Evolutionary conservation across 768 basidiomycete genomes (phyloP), one percentile per base, ranked within the genome.

Genomic region (Rhizopogon roseolus): DNA sequence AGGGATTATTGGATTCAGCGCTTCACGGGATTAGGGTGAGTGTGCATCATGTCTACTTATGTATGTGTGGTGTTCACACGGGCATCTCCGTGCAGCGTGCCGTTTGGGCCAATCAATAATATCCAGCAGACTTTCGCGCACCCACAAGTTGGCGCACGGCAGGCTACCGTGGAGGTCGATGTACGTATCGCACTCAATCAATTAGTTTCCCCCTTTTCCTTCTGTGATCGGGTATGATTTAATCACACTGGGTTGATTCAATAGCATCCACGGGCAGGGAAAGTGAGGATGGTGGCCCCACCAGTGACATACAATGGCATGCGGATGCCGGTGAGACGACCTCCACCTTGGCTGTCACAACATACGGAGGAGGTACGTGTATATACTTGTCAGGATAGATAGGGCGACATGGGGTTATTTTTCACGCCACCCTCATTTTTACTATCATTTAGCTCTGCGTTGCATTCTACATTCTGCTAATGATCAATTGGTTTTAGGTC

Each of bases 41-140:
- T 71, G n/a, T 44, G 51, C 34, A 48, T 48, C 13, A 48, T 48
- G 22, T 49, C 49, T 40, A 19, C 52, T 48, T 51, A 42, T 52
- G 43, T 44, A 28, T 59, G 56, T 41, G 45, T 42, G 50, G 54
- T n/a, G 43, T 34, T 54, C 41, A 63, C 53, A 36, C 49, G 50
- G 25, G 54, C 51, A 42, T 58, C 17, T 41, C 25, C 17, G 34
- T 43, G 52, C 57, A 90, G 88, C 10, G 83, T 93, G 25, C 90
- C 91, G 6, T 86, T 88, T 68, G 90, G 89, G 29, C 95, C 95
- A 16, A 96, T 98, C 73, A 97, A 97, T 66, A 87, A 91, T 60
- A 91, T 98, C 55, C 65, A 78, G 55, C 84, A 93, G 68, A 93
- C 95, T 3, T 98, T 97, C 63, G 81, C 83, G 34, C 95, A 97